A percentile compares a stretch with the other conserved stretches of the same genome.
These are phyloP conservation scores for Nemania sp. DNA, from an alignment of 2,329 filamentous ascomycete genomes.

Conservation along the genomic window DNA sequence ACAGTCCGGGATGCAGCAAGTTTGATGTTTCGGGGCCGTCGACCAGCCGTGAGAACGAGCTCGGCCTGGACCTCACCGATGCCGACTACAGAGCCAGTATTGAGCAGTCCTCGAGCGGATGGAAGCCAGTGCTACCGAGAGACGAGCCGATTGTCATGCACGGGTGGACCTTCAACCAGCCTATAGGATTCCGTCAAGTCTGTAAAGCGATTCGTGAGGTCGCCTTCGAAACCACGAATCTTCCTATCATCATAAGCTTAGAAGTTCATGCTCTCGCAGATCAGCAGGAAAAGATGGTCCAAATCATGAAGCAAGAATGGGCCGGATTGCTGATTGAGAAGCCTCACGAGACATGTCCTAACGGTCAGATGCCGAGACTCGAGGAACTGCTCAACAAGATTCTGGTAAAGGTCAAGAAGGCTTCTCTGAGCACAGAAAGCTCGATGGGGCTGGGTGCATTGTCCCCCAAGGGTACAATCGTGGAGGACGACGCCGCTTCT, in stretches of 20 bases:
- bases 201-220: slow-evolving; percentile 78
- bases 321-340: slow-evolving; percentile 70
- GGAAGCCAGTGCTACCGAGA: slow-evolving; percentile 43
- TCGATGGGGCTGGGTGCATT: slow-evolving; percentile 43
- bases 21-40: slow-evolving; percentile 27
- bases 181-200: slow-evolving; percentile 86
- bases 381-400: slow-evolving; percentile 79
- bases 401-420: slow-evolving; percentile 76
- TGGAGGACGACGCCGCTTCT: slow-evolving; percentile 44
- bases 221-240: slow-evolving; percentile 74
- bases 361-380: slow-evolving; percentile 67
- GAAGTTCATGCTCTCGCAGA: slow-evolving; percentile 84
- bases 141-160: slow-evolving; percentile 82
- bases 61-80: slow-evolving; percentile 20
- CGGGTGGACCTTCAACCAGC: slow-evolving; percentile 79
- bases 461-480: slow-evolving; percentile 35
- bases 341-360: slow-evolving; percentile 55
- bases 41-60: slow-evolving; percentile 22
- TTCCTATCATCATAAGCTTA: slow-evolving; percentile 88
- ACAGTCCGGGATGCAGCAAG: slow-evolving; percentile 38
- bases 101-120: slow-evolving; percentile 30
- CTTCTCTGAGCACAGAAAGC: slow-evolving; percentile 39
- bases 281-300: slow-evolving; percentile 90
- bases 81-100: slow-evolving; percentile 21
- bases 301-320: slow-evolving; percentile 93